A percentile compares a stretch with the other conserved stretches of the same genome.
These are phyloP conservation scores for Solanum gandarillasii DNA, from an alignment of 257 asterid species.

Conservation along the genomic window DNA sequence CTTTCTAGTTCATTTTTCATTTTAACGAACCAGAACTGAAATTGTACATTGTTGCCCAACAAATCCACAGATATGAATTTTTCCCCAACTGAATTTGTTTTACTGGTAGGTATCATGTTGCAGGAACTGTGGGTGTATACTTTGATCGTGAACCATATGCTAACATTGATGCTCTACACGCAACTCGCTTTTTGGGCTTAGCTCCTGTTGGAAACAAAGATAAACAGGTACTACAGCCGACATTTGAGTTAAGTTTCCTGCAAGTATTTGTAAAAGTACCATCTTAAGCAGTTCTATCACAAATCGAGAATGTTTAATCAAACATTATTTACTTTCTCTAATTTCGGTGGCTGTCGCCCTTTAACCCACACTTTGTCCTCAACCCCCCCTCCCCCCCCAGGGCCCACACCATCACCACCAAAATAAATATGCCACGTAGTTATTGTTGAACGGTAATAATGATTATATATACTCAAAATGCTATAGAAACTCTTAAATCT, in stretches of 20 bases:
- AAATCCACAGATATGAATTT: background rate
- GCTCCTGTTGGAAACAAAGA: constrained; percentile 92
- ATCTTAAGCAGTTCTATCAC: background rate
- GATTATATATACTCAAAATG: background rate
- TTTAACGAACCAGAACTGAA: background rate
- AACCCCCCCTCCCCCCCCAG: background rate
- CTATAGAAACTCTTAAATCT: background rate
- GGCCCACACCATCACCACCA: background rate
- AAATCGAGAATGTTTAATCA: background rate
- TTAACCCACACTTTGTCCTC: background rate
- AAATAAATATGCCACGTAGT: background rate
- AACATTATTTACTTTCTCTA: background rate
- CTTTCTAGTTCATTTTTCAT: background rate
- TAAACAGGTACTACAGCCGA: constrained; percentile 49
- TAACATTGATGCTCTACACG: constrained; percentile 59
- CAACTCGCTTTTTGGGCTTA: constrained; percentile 91
- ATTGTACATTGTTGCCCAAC: background rate
- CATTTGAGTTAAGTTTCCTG: background rate
- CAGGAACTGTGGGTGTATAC: constrained; percentile 66
- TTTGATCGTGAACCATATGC: constrained; percentile 87
- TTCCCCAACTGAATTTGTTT: constrained; percentile 10
- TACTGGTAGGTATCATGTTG: constrained; percentile 71
- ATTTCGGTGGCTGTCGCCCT: background rate
- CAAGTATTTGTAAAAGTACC: background rate
- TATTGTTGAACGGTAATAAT: background rate